Evolutionary conservation across 1,284 basidiomycete species (phyloP).

Genomic region (Melampsora americana): DNA sequence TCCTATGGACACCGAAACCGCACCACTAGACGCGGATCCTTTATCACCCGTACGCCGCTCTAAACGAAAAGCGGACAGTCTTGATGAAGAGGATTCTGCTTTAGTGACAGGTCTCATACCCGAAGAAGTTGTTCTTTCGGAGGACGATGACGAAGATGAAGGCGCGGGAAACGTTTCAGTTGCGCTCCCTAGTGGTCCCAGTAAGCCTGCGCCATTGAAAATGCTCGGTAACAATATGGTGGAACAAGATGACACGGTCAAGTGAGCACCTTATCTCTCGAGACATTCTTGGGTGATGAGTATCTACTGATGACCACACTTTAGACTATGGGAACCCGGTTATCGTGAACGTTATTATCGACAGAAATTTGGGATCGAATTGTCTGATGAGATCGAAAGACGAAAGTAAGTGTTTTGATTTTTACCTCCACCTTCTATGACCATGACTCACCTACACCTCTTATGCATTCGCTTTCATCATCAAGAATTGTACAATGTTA

Average conservation of each 20-base stretch:
- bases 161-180: constrained; percentile 59
- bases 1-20: not conserved
- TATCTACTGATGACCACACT: constrained; percentile 42
- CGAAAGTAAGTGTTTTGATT: constrained; percentile 63
- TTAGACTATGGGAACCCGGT: constrained; percentile 87
- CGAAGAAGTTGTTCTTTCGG: constrained; percentile 39
- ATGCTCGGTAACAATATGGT: constrained; percentile 70
- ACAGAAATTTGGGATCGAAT: constrained; percentile 82
- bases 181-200: constrained; percentile 57
- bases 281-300: not conserved
- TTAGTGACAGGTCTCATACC: constrained; percentile 12
- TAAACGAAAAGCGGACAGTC: constrained; percentile 69
- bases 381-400: constrained; percentile 69
- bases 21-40: not conserved
- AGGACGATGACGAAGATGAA: constrained; percentile 50
- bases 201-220: constrained; percentile 55
- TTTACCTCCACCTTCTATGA: constrained; percentile 4
- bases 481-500: constrained; percentile 75
- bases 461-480: constrained; percentile 18
- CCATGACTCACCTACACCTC: constrained; percentile 46
- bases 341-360: constrained; percentile 93
- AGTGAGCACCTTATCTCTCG: constrained; percentile 61
- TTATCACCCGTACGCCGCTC: constrained; percentile 54
- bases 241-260: constrained; percentile 87
- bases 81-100: constrained; percentile 45